Conservation (phyloP, 2,329 filamentous ascomycete species). For the Fusarium nisikadoi region DNA sequence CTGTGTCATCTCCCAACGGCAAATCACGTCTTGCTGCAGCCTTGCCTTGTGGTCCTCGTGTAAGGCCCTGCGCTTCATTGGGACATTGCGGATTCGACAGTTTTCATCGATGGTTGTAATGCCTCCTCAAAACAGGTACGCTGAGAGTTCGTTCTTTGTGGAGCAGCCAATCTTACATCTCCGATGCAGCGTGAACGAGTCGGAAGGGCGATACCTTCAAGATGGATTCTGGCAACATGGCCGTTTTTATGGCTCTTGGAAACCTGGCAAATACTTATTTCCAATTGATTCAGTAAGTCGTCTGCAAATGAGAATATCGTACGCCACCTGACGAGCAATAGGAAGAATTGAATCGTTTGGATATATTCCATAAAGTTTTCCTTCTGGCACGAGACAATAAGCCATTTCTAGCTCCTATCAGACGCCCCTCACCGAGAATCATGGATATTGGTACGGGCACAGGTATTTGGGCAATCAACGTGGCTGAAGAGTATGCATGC, state of each 20-base stretch:
- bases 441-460: constrained; percentile 85
- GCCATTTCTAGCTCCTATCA: constrained; percentile 38
- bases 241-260: constrained; percentile 75
- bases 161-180: constrained; percentile 22
- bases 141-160: not conserved
- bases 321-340: constrained; percentile 50
- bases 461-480: constrained; percentile 90
- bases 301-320: not conserved
- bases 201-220: constrained; percentile 35
- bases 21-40: constrained; percentile 15
- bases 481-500: constrained; percentile 75
- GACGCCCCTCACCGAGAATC: constrained; percentile 51
- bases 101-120: constrained; percentile 44
- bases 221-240: constrained; percentile 68
- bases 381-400: constrained; percentile 67
- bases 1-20: constrained; percentile 10
- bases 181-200: constrained; percentile 30
- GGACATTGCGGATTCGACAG: constrained; percentile 18
- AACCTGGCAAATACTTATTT: constrained; percentile 76
- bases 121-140: constrained; percentile 48
- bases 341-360: constrained; percentile 80
- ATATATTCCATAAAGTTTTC: constrained; percentile 85
- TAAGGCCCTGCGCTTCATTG: constrained; percentile 7
- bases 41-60: not conserved
- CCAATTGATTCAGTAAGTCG: constrained; percentile 77